Evolutionary conservation across 2,329 filamentous ascomycete genomes (phyloP).

Genomic region (Cladosporium phlei): DNA sequence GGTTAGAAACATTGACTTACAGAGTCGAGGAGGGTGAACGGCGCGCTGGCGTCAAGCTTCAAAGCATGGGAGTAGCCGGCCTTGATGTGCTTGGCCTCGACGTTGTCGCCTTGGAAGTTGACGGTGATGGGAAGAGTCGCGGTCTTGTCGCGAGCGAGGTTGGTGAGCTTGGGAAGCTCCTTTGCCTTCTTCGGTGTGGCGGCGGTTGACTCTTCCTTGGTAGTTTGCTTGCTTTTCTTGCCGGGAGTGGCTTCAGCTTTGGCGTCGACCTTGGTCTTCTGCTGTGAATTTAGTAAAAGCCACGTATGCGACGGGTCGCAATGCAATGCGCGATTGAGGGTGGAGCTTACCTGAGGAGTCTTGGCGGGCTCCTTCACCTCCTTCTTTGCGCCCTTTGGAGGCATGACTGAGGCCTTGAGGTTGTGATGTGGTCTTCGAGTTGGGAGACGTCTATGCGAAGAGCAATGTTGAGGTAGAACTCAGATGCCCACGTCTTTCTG

Average conservation of each 20-base stretch:
- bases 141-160: conserved; percentile 16
- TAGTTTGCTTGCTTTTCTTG: conserved; percentile 15
- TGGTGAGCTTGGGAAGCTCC: conserved; percentile 14
- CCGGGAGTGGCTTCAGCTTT: conserved; percentile 8
- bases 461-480: too few species aligned
- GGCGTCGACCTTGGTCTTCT: conserved; percentile 8
- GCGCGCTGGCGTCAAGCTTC: conserved; percentile 27
- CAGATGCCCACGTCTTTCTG: too few species aligned
- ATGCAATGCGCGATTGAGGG: neutral
- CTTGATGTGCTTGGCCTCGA: conserved; percentile 16
- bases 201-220: conserved; percentile 12
- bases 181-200: conserved; percentile 19
- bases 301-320: neutral
- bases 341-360: conserved; percentile 6
- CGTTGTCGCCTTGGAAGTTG: conserved; percentile 20
- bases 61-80: conserved; percentile 25
- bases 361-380: conserved; percentile 14
- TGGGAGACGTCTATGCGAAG: too few species aligned
- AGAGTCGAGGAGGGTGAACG: conserved; percentile 31
- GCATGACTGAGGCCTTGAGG: conserved; percentile 19
- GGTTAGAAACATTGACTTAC: conserved; percentile 20
- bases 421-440: too few species aligned
- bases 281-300: neutral
- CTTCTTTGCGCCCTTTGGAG: conserved; percentile 20
- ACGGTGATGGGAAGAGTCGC: conserved; percentile 24